phyloP scores from a whole-genome alignment of 345 rosid genomes.

The Abelmoschus esculentus region DNA sequence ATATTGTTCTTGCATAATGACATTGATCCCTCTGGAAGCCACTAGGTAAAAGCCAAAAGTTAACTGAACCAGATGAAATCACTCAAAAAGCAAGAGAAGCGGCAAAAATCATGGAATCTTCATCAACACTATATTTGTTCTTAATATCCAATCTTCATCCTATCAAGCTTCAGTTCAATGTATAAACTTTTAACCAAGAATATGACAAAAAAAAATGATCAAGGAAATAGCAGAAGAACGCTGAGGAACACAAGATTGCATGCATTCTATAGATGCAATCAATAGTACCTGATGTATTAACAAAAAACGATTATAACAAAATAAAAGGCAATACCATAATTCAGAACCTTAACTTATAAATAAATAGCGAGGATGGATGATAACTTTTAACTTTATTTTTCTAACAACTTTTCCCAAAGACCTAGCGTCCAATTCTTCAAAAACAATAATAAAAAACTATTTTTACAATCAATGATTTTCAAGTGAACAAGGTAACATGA shows the following conservation, averaged over 20 bases:
- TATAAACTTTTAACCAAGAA: not conserved
- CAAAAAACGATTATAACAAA: not conserved
- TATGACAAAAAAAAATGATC: not conserved
- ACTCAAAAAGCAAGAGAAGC: not conserved
- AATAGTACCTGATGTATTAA: not conserved
- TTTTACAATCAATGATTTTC: too few relatives aligned
- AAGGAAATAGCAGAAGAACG: not conserved
- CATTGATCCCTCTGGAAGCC: not conserved
- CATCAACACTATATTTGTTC: not conserved
- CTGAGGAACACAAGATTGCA: not conserved
- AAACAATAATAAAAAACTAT: too few relatives aligned
- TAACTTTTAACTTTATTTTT: too few relatives aligned
- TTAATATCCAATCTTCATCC: not conserved
- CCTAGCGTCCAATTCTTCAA: not conserved
- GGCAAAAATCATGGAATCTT: not conserved
- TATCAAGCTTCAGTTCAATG: not conserved
- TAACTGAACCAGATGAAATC: not conserved
- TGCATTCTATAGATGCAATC: not conserved
- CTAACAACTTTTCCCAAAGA: not conserved
- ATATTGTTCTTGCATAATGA: not conserved
- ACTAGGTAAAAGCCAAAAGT: not conserved
- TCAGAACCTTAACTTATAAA: not conserved
- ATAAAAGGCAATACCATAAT: not conserved
- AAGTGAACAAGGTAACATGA: not conserved
- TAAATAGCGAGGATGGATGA: not conserved